Percentiles rank a stretch among this genome's conserved stretches.
These are phyloP conservation scores for Dactylonectria macrodidyma DNA, from an alignment of 2,329 filamentous ascomycete species.

Conservation along the genomic window DNA sequence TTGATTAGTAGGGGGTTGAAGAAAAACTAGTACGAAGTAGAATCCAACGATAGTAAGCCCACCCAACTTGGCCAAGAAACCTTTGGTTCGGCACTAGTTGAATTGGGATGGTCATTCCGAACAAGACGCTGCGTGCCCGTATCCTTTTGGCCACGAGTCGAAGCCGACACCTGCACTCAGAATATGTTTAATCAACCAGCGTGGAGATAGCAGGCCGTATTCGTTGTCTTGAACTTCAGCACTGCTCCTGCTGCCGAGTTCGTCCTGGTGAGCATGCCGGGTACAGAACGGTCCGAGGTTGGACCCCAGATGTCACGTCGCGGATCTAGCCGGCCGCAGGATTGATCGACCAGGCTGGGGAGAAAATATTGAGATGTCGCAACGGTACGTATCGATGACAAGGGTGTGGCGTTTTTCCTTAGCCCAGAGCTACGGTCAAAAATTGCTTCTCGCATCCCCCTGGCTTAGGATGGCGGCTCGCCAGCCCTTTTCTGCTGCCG, in stretches of 20 bases:
- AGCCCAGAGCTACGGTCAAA: conserved; percentile 25
- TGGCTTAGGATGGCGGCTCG: conserved; percentile 25
- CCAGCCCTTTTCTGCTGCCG: conserved; percentile 2
- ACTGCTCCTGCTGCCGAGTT: conserved; percentile 5
- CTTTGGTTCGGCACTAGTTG: conserved; percentile 28
- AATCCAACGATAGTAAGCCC: conserved; percentile 4
- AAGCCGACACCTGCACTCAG: conserved; percentile 9
- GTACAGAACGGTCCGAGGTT: conserved; percentile 1
- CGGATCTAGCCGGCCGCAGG: conserved; percentile 44
- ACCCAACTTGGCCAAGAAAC: conserved; percentile 9
- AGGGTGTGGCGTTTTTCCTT: conserved; percentile 34
- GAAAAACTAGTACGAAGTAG: conserved; percentile 11
- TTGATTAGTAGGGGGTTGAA: not conserved
- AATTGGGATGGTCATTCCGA: conserved; percentile 25
- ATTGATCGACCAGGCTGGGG: conserved; percentile 41
- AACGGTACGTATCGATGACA: conserved; percentile 32
- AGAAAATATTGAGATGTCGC: conserved; percentile 29
- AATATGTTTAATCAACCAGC: conserved; percentile 6
- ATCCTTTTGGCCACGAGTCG: conserved; percentile 1
- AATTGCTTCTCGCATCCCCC: conserved; percentile 36
- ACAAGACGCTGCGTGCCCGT: conserved; percentile 17
- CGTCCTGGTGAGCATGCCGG: conserved; percentile 33
- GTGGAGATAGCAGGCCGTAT: not conserved
- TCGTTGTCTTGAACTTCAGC: conserved; percentile 2
- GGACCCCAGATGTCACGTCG: conserved; percentile 35